phyloP scores from a whole-genome alignment of 805 yeast species.

The Spathaspora sp. region DNA sequence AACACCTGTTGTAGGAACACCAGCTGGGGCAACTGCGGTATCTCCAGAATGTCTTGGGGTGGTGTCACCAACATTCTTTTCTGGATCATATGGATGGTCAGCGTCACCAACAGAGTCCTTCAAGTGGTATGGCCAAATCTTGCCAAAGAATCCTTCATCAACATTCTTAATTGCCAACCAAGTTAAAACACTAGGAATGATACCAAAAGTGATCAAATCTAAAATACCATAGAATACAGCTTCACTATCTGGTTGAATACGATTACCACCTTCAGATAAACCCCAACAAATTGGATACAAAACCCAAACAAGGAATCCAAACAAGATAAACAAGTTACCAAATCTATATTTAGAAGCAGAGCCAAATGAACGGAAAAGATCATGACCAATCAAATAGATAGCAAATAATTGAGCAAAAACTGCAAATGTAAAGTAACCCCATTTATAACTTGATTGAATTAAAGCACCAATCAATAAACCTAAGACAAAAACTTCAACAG shows the following conservation, averaged over 20 bases:
- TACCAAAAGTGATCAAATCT: slow-evolving; percentile 44
- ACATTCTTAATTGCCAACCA: slow-evolving; percentile 20
- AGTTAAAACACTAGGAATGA: slow-evolving; percentile 37
- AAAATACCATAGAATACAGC: slow-evolving; percentile 57
- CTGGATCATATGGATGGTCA: background rate
- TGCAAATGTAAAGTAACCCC: slow-evolving; percentile 67
- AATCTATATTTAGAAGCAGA: background rate
- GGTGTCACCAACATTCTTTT: slow-evolving; percentile 7
- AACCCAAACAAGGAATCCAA: slow-evolving; percentile 42
- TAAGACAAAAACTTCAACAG: slow-evolving; percentile 48
- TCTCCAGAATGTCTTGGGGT: slow-evolving; percentile 45
- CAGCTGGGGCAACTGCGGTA: slow-evolving; percentile 30
- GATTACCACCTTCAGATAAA: slow-evolving; percentile 61
- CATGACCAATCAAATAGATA: slow-evolving; percentile 24
- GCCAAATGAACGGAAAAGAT: slow-evolving; percentile 4
- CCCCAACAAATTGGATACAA: slow-evolving; percentile 51
- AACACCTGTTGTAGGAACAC: slow-evolving; percentile 3
- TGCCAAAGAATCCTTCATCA: slow-evolving; percentile 26
- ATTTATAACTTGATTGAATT: slow-evolving; percentile 54
- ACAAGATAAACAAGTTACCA: slow-evolving; percentile 15
- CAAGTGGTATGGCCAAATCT: slow-evolving; percentile 12
- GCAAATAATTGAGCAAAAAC: slow-evolving; percentile 40
- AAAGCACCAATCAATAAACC: slow-evolving; percentile 55
- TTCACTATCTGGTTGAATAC: slow-evolving; percentile 55
- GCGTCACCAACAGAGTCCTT: slow-evolving; percentile 3